phyloP scores from a whole-genome alignment of 2,329 filamentous ascomycete genomes.

The Verticillium albo-atrum region DNA sequence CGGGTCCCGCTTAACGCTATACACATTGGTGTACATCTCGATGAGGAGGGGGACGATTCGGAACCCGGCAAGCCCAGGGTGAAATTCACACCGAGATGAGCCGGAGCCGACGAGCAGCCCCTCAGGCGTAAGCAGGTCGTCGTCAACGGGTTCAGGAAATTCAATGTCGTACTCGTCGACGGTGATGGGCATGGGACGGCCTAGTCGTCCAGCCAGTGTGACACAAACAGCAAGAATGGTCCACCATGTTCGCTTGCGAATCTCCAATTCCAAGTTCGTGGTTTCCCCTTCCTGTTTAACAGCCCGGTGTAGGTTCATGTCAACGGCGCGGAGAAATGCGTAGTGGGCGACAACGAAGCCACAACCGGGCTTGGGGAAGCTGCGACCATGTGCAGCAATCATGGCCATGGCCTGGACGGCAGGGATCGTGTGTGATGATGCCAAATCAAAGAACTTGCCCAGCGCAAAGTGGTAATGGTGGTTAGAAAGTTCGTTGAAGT shows the following conservation, averaged over 20 bases:
- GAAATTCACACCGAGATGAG: conserved; percentile 59
- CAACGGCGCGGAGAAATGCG: conserved; percentile 65
- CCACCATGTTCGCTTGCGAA: conserved; percentile 79
- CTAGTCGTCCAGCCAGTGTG: conserved; percentile 70
- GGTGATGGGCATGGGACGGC: conserved; percentile 70
- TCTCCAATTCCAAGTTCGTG: conserved; percentile 63
- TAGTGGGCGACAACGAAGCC: conserved; percentile 64
- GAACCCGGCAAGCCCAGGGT: conserved; percentile 61
- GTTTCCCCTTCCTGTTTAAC: conserved; percentile 43
- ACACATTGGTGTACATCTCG: conserved; percentile 73
- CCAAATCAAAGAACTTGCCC: conserved; percentile 62
- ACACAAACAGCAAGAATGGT: conserved; percentile 61
- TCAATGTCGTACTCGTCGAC: conserved; percentile 76
- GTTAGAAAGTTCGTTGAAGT: conserved; percentile 63
- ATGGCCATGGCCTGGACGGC: conserved; percentile 71
- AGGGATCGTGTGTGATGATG: conserved; percentile 55
- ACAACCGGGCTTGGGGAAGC: conserved; percentile 74
- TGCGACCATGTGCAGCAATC: conserved; percentile 67
- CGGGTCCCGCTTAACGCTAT: conserved; percentile 61
- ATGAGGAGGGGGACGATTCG: conserved; percentile 63
- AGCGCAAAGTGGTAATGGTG: conserved; percentile 75
- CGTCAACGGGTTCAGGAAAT: conserved; percentile 66
- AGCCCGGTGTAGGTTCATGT: conserved; percentile 72
- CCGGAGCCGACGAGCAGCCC: conserved; percentile 50
- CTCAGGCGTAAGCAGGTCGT: conserved; percentile 63